phyloP scores from a whole-genome alignment of 192 early-diverging fungal species.

The Chytriomyces hyalinus region DNA sequence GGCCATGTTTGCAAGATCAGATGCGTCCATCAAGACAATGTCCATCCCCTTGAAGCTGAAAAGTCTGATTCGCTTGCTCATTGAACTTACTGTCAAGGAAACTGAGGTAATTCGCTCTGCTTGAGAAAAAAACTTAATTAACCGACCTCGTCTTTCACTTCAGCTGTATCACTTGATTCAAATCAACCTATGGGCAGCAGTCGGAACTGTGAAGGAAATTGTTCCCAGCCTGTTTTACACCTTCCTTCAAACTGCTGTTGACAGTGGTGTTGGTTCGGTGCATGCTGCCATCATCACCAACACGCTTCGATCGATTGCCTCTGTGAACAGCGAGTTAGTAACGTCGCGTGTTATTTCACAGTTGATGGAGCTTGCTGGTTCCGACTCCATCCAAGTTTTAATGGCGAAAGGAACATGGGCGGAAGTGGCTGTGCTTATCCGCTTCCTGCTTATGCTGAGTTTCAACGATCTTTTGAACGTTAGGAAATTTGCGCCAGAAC shows the following conservation, averaged over 20 bases:
- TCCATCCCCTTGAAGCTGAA: conserved; percentile 58
- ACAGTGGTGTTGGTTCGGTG: conserved; percentile 75
- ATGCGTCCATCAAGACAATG: conserved; percentile 38
- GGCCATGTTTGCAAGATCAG: conserved; percentile 37
- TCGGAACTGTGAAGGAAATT: conserved; percentile 82
- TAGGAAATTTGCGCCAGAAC: conserved; percentile 80
- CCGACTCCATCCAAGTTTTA: conserved; percentile 54
- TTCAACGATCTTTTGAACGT: conserved; percentile 79
- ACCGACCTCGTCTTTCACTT: conserved; percentile 20
- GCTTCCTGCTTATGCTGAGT: conserved; percentile 87
- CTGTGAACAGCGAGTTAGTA: conserved; percentile 69
- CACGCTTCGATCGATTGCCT: conserved; percentile 81
- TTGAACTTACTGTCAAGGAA: conserved; percentile 84
- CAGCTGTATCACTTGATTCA: conserved; percentile 85
- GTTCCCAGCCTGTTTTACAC: conserved; percentile 80
- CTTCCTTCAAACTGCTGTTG: conserved; percentile 79
- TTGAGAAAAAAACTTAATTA: conserved; percentile 27
- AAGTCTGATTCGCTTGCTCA: conserved; percentile 77
- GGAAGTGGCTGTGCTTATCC: conserved; percentile 88
- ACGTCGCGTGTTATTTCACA: conserved; percentile 79
- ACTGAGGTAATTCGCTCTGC: conserved; percentile 54
- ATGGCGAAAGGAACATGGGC: conserved; percentile 86
- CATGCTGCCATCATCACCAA: conserved; percentile 83
- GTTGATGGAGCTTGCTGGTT: not conserved
- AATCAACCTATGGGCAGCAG: conserved; percentile 80